Evolutionary conservation across 2,329 filamentous ascomycete genomes (phyloP).

Genomic region (Xylaria sp.): DNA sequence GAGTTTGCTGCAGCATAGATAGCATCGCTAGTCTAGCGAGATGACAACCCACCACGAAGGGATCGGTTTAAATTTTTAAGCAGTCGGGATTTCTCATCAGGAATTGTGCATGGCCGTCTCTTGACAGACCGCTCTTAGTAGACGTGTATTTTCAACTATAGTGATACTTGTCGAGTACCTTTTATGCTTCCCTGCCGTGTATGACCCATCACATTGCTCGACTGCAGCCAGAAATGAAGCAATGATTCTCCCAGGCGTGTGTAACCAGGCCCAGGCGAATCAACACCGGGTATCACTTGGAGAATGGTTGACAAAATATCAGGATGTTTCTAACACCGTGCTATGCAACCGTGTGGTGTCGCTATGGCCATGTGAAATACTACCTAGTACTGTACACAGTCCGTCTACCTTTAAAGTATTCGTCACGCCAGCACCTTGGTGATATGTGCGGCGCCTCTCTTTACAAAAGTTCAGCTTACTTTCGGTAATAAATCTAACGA

Average conservation of each 20-base stretch:
- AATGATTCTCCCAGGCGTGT: constrained; percentile 40
- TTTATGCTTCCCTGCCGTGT: background rate
- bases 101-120: background rate
- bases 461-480: constrained; percentile 43
- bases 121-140: constrained; percentile 8
- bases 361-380: constrained; percentile 35
- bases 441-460: constrained; percentile 5
- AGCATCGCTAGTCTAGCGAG: constrained; percentile 26
- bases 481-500: constrained; percentile 55
- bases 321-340: constrained; percentile 23
- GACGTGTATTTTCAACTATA: background rate
- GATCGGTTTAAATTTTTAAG: constrained; percentile 1
- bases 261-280: constrained; percentile 38
- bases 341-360: constrained; percentile 28
- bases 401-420: constrained; percentile 20
- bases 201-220: constrained; percentile 26
- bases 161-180: background rate
- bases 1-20: constrained; percentile 14
- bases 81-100: background rate
- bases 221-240: constrained; percentile 33
- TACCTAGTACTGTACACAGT: constrained; percentile 33
- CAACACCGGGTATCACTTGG: constrained; percentile 28
- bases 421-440: constrained; percentile 18
- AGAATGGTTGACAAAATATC: constrained; percentile 13
- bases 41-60: constrained; percentile 10